A percentile compares a stretch with the other conserved stretches of the same genome.
Conservation (phyloP, 1,284 basidiomycete species). For the Heterobasidion parviporum region DNA sequence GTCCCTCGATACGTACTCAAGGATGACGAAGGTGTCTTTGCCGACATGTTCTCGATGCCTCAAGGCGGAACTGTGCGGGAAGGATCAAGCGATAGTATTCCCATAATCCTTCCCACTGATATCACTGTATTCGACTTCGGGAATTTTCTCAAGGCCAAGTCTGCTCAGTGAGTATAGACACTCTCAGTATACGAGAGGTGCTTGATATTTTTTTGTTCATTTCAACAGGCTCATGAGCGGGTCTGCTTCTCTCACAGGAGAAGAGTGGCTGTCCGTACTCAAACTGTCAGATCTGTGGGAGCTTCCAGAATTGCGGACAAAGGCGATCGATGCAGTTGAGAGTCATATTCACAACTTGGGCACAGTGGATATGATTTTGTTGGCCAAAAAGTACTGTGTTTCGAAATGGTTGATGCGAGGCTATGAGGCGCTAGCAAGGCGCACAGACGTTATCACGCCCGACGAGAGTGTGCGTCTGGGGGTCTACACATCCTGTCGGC, state of each 20-base stretch:
- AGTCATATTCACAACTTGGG: background rate
- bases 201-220: too few relatives aligned
- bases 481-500: background rate
- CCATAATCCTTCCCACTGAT: background rate
- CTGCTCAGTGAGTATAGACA: background rate
- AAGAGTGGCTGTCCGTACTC: background rate
- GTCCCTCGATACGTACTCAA: background rate
- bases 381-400: background rate
- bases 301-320: background rate
- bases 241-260: background rate
- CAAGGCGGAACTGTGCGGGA: background rate
- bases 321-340: background rate
- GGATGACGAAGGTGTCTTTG: background rate
- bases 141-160: background rate
- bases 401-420: background rate
- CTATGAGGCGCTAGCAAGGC: background rate
- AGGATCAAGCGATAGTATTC: background rate
- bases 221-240: background rate
- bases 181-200: too few relatives aligned
- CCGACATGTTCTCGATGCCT: background rate
- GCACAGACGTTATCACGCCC: background rate
- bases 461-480: background rate
- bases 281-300: background rate
- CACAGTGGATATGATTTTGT: background rate
- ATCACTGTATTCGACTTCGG: background rate